Percentiles rank a stretch among this genome's conserved stretches.
Conservation (phyloP, 2,329 filamentous ascomycete species). For the Cordyceps sp. region DNA sequence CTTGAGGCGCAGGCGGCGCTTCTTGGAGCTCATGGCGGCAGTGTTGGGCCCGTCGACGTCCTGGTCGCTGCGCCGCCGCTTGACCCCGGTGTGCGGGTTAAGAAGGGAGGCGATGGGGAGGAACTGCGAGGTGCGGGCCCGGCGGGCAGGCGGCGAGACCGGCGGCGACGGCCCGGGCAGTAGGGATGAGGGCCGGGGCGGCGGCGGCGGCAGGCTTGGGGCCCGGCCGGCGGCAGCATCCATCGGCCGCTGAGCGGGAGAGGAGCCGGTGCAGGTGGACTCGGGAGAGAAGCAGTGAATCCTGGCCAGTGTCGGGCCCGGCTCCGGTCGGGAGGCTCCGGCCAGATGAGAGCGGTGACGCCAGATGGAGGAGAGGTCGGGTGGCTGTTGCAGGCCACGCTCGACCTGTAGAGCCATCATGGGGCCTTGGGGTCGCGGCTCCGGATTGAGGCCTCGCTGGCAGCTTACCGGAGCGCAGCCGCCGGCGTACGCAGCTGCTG, state of each 20-base stretch:
- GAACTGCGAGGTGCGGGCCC: neutral
- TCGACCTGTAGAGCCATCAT: constrained; percentile 2
- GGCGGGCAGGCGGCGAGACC: neutral
- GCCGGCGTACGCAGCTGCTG: too few species aligned
- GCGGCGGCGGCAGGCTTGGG: too few species aligned
- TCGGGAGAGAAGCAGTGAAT: too few species aligned
- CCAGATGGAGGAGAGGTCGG: neutral
- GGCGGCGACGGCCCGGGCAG: neutral
- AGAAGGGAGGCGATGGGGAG: constrained; percentile 3
- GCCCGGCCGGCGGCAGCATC: too few species aligned
- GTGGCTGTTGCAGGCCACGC: neutral
- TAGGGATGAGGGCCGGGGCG: neutral
- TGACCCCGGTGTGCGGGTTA: constrained; percentile 14
- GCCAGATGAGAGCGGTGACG: neutral
- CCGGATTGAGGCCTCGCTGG: too few species aligned
- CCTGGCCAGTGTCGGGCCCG: too few species aligned
- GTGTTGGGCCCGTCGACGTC: constrained; percentile 44
- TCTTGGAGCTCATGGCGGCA: constrained; percentile 39
- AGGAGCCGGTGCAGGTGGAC: too few species aligned
- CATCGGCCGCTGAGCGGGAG: too few species aligned
- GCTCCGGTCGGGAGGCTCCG: neutral
- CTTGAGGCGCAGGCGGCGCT: constrained; percentile 44
- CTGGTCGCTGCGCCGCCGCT: constrained; percentile 32
- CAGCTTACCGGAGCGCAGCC: too few species aligned
- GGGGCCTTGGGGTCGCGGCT: too few species aligned